Base-by-base conservation (phyloP, 805 yeast species). In the Saccharomycopsis microspora region DNA sequence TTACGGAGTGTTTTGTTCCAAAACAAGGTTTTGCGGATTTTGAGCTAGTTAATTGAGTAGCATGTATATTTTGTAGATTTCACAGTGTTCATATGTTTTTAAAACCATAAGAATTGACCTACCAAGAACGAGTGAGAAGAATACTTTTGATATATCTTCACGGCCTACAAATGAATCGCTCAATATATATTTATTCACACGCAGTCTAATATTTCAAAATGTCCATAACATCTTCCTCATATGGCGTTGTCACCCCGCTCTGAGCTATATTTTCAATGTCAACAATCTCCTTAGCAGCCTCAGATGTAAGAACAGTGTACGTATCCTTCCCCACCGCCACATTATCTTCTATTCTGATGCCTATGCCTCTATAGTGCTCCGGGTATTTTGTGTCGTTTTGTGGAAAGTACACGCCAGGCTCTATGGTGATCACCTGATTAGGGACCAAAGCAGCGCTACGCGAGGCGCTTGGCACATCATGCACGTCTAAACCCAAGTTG, bases 381-480 rank as follows among this genome's bases (percentile, higher is more conserved):
- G 98, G 97, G 72, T 81, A 90, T 49, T 68, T 69, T 30, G 60
- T 55, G 47, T 74, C 78, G 55, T 75, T 70, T 11, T 46, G 34
- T 1, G 98, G 97, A 40, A 94, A 75, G 61, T 93, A 93, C 32
- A 93, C 72, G 31, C 98, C 99, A 0, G 98, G 98, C 62, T 94
- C 99, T 29, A 94, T 78, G 1, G 99, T 93, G 43, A 93, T 70
- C 3, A 90, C 97, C 60, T 87, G 94, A 28, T 89, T 89, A 27
- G 69, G 67, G 42, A 64, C 64, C 42, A 93, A 61, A 33, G 66
- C 66, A 28, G 71, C 69, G 47, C 67, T 68, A 53, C 87, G 71
- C 3, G 90, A 74, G 38, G 70, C 71, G 3, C 70, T 63, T 4
- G 95, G 94, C 36, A 78, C 70, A 59, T 86, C 96, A 64, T 86